Base-by-base conservation (phyloP, 2,329 filamentous ascomycete species). In the Septoria linicola region DNA sequence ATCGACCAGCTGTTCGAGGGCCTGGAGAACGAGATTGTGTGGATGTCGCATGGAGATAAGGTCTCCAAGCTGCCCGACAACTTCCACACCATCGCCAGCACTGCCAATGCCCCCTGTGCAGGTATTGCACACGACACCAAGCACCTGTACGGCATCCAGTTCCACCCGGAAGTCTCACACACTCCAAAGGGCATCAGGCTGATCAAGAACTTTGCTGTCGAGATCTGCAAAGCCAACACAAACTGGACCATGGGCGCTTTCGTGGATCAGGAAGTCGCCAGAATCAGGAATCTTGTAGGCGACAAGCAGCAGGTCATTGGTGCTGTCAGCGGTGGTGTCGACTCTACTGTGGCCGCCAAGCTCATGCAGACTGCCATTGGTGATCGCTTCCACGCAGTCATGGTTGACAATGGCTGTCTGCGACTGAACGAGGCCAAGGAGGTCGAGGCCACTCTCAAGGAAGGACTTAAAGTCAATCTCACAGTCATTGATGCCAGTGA, bases 21-120 rank as follows among this genome's bases (percentile, higher is more conserved):
- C 13, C 66, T 96, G 8, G 85, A 83, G 53, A 83, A 88, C 54
- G 74, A 81, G 44, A 77, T 88, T 63, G 82, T 88, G 11, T 92
- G 82, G 79, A 96, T 96, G 91, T 87, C 82, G 60, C 92, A 97
- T 69, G 85, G 84, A 52, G 90, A 96, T 73, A 95, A 95, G 77
- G 80, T 97, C 8, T 79, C 79, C 32, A 74, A 79, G 49, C 76
- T 96, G 32, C 91, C 91, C 7, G 75, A 84, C 30, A 80, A 78
- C 34, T 96, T 95, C 68, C 73, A 80, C 53, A 83, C 79, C 13
- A 82, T 96, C 62, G 90, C 87, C 43, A 85, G 78, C 3, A 92
- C 89, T 2, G 67, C 76, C 43, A 95, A 93, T 73, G 83, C 87
- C 0, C 81, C 84, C 19, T 95, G 81, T 62, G 91, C 91, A 8